Percentiles rank a stretch among this genome's conserved stretches.
Conservation (phyloP, 2,329 filamentous ascomycete species). For the Aspergillus hiratsukae region DNA sequence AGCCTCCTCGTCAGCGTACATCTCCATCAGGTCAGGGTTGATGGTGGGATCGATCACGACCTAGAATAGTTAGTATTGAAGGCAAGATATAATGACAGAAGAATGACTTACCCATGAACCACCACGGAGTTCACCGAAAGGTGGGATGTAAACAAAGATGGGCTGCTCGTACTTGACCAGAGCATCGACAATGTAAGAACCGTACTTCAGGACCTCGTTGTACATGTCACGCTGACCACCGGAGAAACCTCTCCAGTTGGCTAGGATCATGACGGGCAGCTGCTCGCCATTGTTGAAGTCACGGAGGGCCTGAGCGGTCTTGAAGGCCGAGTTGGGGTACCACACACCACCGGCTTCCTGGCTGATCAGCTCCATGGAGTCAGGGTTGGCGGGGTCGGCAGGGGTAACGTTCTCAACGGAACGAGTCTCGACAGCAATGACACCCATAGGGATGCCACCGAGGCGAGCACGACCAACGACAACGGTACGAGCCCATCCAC, state of each 20-base stretch:
- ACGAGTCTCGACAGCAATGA: conserved; percentile 93
- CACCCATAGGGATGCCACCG: conserved; percentile 95
- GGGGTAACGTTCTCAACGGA: conserved; percentile 95
- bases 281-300: conserved; percentile 99
- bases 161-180: conserved; percentile 98
- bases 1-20: conserved; percentile 95
- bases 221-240: conserved; percentile 99
- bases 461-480: conserved; percentile 95
- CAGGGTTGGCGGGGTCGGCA: conserved; percentile 94
- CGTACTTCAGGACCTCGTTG: conserved; percentile 99
- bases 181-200: conserved; percentile 97
- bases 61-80: conserved; percentile 24
- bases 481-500: conserved; percentile 94
- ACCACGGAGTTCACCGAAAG: conserved; percentile 92
- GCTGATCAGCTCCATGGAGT: conserved; percentile 92
- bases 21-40: conserved; percentile 95
- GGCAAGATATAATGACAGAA: neutral
- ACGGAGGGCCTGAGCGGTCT: conserved; percentile 96
- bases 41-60: conserved; percentile 98
- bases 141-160: conserved; percentile 98
- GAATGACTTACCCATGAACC: conserved; percentile 74
- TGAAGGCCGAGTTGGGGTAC: conserved; percentile 99
- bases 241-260: conserved; percentile 99
- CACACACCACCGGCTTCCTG: conserved; percentile 98
- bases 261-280: conserved; percentile 95